Evolutionary conservation across 208 protist genomes (phyloP).

Genomic region (Novymonas esmeraldas): DNA sequence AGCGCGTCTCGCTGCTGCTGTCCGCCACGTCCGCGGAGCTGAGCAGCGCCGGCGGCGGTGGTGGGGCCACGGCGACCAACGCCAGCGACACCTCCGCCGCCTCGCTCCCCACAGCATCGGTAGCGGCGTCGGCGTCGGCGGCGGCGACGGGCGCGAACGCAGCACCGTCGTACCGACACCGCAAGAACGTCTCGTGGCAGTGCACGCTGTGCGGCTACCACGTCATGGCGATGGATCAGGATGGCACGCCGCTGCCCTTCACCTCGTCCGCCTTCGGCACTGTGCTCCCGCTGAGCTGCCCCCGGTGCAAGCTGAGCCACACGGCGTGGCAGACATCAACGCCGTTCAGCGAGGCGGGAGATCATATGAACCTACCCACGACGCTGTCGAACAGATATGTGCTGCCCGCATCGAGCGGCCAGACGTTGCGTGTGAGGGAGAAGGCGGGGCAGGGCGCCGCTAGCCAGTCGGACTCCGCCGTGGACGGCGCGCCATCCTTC

Average conservation of each 20-base stretch:
- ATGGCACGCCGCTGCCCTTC: slow-evolving; percentile 71
- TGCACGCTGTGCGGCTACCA: slow-evolving; percentile 85
- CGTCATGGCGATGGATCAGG: slow-evolving; percentile 82
- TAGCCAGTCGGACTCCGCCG: not conserved
- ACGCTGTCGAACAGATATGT: slow-evolving; percentile 77
- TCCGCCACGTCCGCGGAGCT: not conserved
- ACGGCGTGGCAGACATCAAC: slow-evolving; percentile 64
- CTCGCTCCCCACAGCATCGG: not conserved
- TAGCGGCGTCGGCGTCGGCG: not conserved
- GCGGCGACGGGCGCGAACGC: not conserved
- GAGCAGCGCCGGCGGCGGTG: not conserved
- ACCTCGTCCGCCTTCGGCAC: slow-evolving; percentile 67
- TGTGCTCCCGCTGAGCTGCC: slow-evolving; percentile 74
- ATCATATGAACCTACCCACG: slow-evolving; percentile 79
- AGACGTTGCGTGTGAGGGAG: not conserved
- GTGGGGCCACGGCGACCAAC: too few species aligned
- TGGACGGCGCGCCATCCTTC: not conserved
- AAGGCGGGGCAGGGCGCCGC: not conserved
- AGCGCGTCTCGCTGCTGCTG: not conserved
- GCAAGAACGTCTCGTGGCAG: slow-evolving; percentile 70
- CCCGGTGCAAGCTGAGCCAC: slow-evolving; percentile 75
- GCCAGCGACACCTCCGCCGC: not conserved
- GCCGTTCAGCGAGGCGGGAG: slow-evolving; percentile 74
- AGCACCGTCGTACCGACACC: not conserved
- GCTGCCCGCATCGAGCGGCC: not conserved